A percentile compares a stretch with the other conserved stretches of the same genome.
Conservation (phyloP, 2,329 filamentous ascomycete genomes). For the Diplodia mutila region DNA sequence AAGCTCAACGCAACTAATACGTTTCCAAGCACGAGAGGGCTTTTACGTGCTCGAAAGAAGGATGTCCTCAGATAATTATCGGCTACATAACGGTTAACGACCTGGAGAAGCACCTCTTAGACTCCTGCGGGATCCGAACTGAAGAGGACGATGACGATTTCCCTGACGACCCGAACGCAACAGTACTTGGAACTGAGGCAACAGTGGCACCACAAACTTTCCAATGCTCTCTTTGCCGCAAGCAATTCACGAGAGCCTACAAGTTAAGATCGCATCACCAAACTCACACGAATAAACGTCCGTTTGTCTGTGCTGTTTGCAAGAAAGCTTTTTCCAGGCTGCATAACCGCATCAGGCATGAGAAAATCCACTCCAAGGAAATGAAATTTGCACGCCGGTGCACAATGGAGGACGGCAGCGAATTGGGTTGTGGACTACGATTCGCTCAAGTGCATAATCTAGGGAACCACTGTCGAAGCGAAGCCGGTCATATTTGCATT, state of each 20-base stretch:
- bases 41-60: no score
- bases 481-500: constrained; percentile 94
- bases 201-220: constrained; percentile 61
- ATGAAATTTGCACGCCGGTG: constrained; percentile 99
- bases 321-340: constrained; percentile 97
- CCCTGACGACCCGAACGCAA: no score
- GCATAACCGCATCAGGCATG: constrained; percentile 95
- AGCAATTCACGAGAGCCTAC: constrained; percentile 94
- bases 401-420: constrained; percentile 76
- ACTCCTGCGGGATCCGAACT: no score
- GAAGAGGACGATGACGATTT: no score
- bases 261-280: constrained; percentile 93
- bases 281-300: constrained; percentile 95
- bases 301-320: constrained; percentile 95
- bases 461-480: constrained; percentile 90
- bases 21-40: no score
- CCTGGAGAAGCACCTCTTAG: no score
- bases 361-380: constrained; percentile 93
- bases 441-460: constrained; percentile 96
- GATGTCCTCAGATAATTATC: no score
- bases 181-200: no score
- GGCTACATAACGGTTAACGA: no score
- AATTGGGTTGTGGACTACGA: constrained; percentile 90
- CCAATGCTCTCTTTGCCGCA: constrained; percentile 90
- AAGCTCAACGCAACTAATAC: no score